Conservation (phyloP, 257 asterid genomes). For the Nicotiana tabacum region DNA sequence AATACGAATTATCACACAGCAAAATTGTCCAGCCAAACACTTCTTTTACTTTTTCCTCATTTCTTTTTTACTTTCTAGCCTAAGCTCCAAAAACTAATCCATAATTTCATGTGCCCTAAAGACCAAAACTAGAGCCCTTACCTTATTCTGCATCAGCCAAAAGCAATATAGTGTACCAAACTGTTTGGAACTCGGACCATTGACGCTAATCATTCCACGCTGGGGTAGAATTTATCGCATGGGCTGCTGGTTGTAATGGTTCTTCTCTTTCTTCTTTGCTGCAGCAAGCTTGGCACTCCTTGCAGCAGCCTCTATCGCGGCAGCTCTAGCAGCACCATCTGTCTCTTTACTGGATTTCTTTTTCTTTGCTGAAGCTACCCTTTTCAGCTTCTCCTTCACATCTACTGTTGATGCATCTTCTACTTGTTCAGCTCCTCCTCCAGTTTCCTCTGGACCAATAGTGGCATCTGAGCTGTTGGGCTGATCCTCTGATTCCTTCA, state of each 20-base stretch:
- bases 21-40: conserved; percentile 8
- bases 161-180: background rate
- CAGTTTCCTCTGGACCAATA: conserved; percentile 35
- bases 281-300: conserved; percentile 83
- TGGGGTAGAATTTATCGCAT: conserved; percentile 37
- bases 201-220: background rate
- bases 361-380: conserved; percentile 67
- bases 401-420: conserved; percentile 55
- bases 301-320: conserved; percentile 90
- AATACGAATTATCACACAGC: background rate
- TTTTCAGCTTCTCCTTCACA: conserved; percentile 76
- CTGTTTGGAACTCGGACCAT: conserved; percentile 10
- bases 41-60: background rate
- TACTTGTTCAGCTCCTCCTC: conserved; percentile 39
- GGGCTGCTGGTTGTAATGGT: conserved; percentile 92
- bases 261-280: conserved; percentile 95
- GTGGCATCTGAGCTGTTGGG: conserved; percentile 24
- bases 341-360: conserved; percentile 79
- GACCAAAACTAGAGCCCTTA: background rate
- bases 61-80: background rate
- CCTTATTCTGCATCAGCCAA: conserved; percentile 2
- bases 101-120: background rate
- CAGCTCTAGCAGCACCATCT: conserved; percentile 81
- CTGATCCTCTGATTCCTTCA: conserved; percentile 53
- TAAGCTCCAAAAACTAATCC: conserved; percentile 1